Evolutionary conservation across 106 monocot species (phyloP), one percentile per base, ranked within the genome.

Genomic region (Dendrobium huoshanense): DNA sequence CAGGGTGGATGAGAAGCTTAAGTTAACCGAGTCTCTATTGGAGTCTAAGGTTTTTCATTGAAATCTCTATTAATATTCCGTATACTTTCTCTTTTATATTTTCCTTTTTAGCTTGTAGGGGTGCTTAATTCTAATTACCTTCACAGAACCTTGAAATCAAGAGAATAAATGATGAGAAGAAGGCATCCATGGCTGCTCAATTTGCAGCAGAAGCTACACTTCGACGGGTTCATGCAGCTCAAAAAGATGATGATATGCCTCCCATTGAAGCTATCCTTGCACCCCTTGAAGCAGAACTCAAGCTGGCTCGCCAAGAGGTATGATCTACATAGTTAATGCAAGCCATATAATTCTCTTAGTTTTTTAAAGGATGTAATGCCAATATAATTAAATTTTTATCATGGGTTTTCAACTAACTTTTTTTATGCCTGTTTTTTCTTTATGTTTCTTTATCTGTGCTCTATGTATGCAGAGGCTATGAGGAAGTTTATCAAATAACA

Each of bases 231-330:
- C 98, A 99, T 90, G 89, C 98, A 29, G 95, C 92, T 79, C 98
- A 99, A 77, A 99, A 93, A 88, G 98, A 99, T 86, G 98, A 99
- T 86, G 98, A 99, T 65, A 99, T 99, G 92, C 98, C 98, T 20
- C 98, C 97, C 20, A 95, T 99, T 82, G 98, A 99, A 83, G 98
- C 98, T 27, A 99, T 99, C 86, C 95, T 99, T 78, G 98, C 98
- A 72, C 98, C 98, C 42, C 87, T 99, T 76, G 95, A 95, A 74
- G 98, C 98, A 72, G 98, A 99, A 51, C 81, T 95, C 31, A 99
- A 93, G 84, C 85, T 99, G 68, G 85, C 95, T 25, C 91, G 92
- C 6, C 98, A 95, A 42, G 95, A 99, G 95, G 98, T 99, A 79
- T 56, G 76, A 3, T 19, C 17, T 41, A 76, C 41, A 25, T 45